Conservation (phyloP, 441 rosid genomes). For the Euphorbia celastroides region DNA sequence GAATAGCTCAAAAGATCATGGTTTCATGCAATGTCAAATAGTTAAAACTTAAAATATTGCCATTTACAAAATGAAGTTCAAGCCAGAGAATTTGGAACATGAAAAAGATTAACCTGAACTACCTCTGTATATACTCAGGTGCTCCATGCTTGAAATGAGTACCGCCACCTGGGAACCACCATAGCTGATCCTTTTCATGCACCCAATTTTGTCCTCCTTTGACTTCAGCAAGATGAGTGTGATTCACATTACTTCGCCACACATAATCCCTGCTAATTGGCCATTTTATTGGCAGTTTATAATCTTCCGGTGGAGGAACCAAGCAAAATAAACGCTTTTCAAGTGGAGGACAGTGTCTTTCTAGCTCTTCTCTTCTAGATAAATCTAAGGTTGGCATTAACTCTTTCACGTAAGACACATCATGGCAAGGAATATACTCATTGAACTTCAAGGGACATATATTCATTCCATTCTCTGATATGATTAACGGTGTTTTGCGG, state of each 20-base stretch:
- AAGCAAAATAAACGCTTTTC: slow-evolving; percentile 77
- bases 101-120: slow-evolving; percentile 12
- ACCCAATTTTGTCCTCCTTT: slow-evolving; percentile 98
- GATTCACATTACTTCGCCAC: slow-evolving; percentile 96
- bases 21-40: background rate
- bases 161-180: slow-evolving; percentile 99
- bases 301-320: slow-evolving; percentile 86
- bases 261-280: slow-evolving; percentile 84
- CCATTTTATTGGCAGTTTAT: slow-evolving; percentile 82
- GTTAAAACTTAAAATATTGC: too few relatives aligned
- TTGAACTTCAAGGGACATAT: slow-evolving; percentile 67
- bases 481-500: slow-evolving; percentile 37
- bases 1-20: background rate
- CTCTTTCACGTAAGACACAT: slow-evolving; percentile 40
- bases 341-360: slow-evolving; percentile 82
- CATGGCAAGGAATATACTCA: slow-evolving; percentile 66
- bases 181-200: slow-evolving; percentile 59
- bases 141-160: slow-evolving; percentile 98
- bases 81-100: background rate
- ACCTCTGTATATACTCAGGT: slow-evolving; percentile 86
- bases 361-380: slow-evolving; percentile 75
- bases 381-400: slow-evolving; percentile 53
- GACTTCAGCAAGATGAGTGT: slow-evolving; percentile 76
- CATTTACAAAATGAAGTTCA: slow-evolving; percentile 1
- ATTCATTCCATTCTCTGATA: slow-evolving; percentile 50